Evolutionary conservation across 352 stramenopile genomes (phyloP), one percentile per base, ranked within the genome.

Genomic region (Globisporangium cylindrosporum): DNA sequence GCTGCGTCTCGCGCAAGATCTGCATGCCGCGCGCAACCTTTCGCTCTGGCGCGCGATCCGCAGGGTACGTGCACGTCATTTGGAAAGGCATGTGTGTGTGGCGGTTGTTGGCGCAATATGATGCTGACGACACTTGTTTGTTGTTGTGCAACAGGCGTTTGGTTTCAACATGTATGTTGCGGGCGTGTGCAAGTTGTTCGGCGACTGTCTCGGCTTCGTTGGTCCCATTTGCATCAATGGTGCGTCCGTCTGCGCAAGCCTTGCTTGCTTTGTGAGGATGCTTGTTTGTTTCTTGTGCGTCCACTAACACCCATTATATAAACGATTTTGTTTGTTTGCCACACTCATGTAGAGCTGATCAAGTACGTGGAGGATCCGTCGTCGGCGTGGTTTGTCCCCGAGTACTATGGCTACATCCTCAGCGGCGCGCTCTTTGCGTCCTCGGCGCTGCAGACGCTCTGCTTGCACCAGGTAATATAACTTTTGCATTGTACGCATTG

Each of bases 121-220:
- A 5, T 51, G 24, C 1, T 51, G 32, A 20, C 25, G 43, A 10
- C 4, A n/a, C 43, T 51, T 7, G 43, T 10, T 59, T 54, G 14
- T 14, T 64, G 34, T 22, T 22, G 22, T 0, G 70, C 51, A 24
- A 22, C 59, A 82, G 59, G 80, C 89, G 7, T 98, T 98, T 73
- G 90, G 95, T 15, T 74, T 77, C 46, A 92, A 97, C 66, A 98
- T 98, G 81, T 85, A 96, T 32, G 24, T 89, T 7, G 94, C 92
- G 0, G 92, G 84, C 0, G 36, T 88, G n/a, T 89, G 97, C 46
- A 99, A 99, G 79, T 64, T 99, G 9, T 64, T 88, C 24, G 97
- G 98, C 65, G 96, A 99, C 73, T 81, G 77, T 2, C 84, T 89
- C 54, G 77, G 96, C 25, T 98, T 99, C 69, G 85, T 98, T 2